Evolutionary conservation across 345 rosid genomes (phyloP), one percentile per base, ranked within the genome.

Genomic region (Zanthoxylum bungeanum): DNA sequence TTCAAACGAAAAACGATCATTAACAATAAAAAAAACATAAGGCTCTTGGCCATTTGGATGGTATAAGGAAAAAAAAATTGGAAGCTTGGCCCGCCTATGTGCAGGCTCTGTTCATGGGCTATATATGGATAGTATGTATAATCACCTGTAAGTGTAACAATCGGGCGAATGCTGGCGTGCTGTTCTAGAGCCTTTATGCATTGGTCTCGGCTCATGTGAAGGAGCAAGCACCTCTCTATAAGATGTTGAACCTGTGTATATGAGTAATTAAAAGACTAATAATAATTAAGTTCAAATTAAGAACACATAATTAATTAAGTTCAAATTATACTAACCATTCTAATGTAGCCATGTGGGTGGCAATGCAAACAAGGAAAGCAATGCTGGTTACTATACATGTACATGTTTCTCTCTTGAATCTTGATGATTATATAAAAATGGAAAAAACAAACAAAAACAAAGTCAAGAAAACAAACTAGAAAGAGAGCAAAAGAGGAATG

Each of bases 171-270:
- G 50, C 74, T 76, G 42, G 96, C 96, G 75, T 86, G 91, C 1
- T 79, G 68, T 19, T 79, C 86, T 27, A 90, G 79, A 2, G 87
- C 91, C 82, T 85, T 76, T 59, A 87, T 68, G 76, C 98, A 92
- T 79, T 88, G 92, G 22, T 88, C 91, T 77, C 77, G 86, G 82
- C 70, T 87, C 98, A 92, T 83, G 61, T 72, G 87, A 53, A 88
- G 93, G 21, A 90, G 49, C 80, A 90, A 75, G 76, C 97, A 92
- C 75, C 88, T 87, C 83, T 90, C 97, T 73, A 92, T 92, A 60
- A 92, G 86, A 76, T 87, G 86, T 42, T 90, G 97, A 66, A 92
- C 96, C 95, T 92, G 85, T 34, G 49, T 24, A 31, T n/a, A 17
- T 21, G n/a, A n/a, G n/a, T n/a, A n/a, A n/a, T n/a, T n/a, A n/a